phyloP scores from a whole-genome alignment of 164 flowering plant species.

The Umbilicus rupestris region DNA sequence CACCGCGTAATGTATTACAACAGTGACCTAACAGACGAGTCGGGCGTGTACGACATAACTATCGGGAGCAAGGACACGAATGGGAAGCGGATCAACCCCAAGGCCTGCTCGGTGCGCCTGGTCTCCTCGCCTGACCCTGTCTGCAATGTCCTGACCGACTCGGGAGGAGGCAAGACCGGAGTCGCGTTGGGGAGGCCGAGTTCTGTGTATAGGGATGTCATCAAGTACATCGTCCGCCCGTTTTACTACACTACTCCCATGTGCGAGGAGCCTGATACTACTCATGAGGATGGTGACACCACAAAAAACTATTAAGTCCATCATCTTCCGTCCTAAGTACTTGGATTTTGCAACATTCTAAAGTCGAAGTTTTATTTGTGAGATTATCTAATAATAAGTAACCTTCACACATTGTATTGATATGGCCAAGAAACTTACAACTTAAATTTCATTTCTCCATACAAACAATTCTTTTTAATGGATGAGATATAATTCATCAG shows the following conservation, averaged over 20 bases:
- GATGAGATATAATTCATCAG: no score
- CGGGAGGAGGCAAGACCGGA: slow-evolving; percentile 47
- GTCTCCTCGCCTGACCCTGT: slow-evolving; percentile 57
- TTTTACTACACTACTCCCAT: slow-evolving; percentile 64
- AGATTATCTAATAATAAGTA: no score
- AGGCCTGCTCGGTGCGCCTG: slow-evolving; percentile 47
- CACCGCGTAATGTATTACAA: slow-evolving; percentile 42
- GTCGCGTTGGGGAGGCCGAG: slow-evolving; percentile 46
- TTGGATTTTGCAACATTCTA: no score
- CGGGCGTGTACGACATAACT: slow-evolving; percentile 38
- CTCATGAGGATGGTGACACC: background rate
- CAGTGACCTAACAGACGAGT: slow-evolving; percentile 54
- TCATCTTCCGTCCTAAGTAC: no score
- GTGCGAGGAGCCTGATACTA: slow-evolving; percentile 55
- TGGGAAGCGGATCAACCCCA: slow-evolving; percentile 38
- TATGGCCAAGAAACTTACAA: no score
- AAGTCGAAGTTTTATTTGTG: no score
- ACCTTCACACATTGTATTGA: no score
- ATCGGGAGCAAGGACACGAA: slow-evolving; percentile 22
- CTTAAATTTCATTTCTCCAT: no score
- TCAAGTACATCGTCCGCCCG: slow-evolving; percentile 35
- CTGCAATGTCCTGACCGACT: slow-evolving; percentile 56
- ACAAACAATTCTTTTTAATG: no score
- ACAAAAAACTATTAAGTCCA: background rate
- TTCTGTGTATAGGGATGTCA: slow-evolving; percentile 27